Percentiles rank a stretch among this genome's conserved stretches.
These are phyloP conservation scores for Ogataea siamensis DNA, from an alignment of 805 yeast genomes.

Conservation along the genomic window DNA sequence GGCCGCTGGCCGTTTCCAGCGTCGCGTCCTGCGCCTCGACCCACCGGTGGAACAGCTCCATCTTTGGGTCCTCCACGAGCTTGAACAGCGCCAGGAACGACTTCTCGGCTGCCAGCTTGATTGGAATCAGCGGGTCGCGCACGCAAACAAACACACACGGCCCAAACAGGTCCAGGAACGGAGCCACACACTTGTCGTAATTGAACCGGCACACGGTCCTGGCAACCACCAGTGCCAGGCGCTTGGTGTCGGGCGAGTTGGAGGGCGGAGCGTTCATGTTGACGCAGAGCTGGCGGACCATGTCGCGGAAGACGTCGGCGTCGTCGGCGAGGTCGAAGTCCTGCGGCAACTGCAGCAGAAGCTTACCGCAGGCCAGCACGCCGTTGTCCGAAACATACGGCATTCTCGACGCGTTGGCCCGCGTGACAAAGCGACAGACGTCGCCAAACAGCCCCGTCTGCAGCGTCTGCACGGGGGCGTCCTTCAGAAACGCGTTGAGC, in stretches of 20 bases:
- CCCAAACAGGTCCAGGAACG: conserved; percentile 54
- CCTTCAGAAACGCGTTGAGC: conserved; percentile 75
- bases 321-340: conserved; percentile 34
- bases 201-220: conserved; percentile 72
- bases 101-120: conserved; percentile 91
- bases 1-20: conserved; percentile 44
- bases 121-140: conserved; percentile 85
- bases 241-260: conserved; percentile 70
- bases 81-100: conserved; percentile 72
- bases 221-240: conserved; percentile 71
- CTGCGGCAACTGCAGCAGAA: conserved; percentile 51
- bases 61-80: conserved; percentile 63
- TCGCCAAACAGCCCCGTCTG: conserved; percentile 48
- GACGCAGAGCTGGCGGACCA: conserved; percentile 52
- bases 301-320: conserved; percentile 36
- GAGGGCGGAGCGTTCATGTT: conserved; percentile 52
- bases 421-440: conserved; percentile 47
- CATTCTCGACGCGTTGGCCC: conserved; percentile 40
- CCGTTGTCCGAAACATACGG: conserved; percentile 72
- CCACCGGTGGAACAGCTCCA: conserved; percentile 63
- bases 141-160: conserved; percentile 80
- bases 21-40: conserved; percentile 41
- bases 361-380: conserved; percentile 76
- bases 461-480: conserved; percentile 66
- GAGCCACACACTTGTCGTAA: conserved; percentile 47